Evolutionary conservation across 176 grass and related monocot genomes (phyloP).

Genomic region (Ananas comosus): DNA sequence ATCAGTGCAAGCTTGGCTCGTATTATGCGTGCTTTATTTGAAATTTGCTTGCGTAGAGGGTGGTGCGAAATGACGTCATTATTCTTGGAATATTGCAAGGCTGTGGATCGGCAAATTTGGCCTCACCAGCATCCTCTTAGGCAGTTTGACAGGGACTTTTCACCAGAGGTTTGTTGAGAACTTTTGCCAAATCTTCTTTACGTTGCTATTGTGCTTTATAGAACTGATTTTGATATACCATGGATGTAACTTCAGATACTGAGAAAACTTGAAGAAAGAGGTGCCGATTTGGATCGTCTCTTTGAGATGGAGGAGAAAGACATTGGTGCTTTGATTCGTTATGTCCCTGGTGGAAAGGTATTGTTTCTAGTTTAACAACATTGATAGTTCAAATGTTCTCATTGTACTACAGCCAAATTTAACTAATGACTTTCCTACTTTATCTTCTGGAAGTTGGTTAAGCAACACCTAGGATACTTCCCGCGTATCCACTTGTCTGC

Average conservation of each 20-base stretch:
- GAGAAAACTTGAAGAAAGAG: conserved; percentile 81
- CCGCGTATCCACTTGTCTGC: conserved; percentile 71
- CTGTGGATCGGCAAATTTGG: conserved; percentile 87
- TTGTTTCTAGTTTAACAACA: conserved; percentile 21
- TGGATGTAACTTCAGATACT: conserved; percentile 43
- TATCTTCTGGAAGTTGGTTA: conserved; percentile 62
- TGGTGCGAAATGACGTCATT: conserved; percentile 92
- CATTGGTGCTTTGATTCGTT: conserved; percentile 79
- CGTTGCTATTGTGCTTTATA: background rate
- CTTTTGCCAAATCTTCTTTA: conserved; percentile 3
- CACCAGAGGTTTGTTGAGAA: conserved; percentile 44
- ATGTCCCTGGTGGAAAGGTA: conserved; percentile 71
- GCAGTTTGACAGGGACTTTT: conserved; percentile 79
- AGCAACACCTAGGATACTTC: conserved; percentile 72
- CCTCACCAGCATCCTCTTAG: conserved; percentile 86
- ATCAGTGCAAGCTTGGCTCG: conserved; percentile 91
- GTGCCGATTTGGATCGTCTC: conserved; percentile 69
- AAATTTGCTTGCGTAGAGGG: conserved; percentile 80
- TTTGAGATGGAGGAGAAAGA: conserved; percentile 98
- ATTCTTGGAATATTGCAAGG: conserved; percentile 84
- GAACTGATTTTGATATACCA: conserved; percentile 15
- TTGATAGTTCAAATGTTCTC: background rate
- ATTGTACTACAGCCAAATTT: conserved; percentile 14
- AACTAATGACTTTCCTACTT: conserved; percentile 20
- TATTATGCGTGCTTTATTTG: conserved; percentile 96